A percentile compares a stretch with the other conserved stretches of the same genome.
Conservation (phyloP, 768 basidiomycete genomes). For the Cantharellus cinnabarinus region DNA sequence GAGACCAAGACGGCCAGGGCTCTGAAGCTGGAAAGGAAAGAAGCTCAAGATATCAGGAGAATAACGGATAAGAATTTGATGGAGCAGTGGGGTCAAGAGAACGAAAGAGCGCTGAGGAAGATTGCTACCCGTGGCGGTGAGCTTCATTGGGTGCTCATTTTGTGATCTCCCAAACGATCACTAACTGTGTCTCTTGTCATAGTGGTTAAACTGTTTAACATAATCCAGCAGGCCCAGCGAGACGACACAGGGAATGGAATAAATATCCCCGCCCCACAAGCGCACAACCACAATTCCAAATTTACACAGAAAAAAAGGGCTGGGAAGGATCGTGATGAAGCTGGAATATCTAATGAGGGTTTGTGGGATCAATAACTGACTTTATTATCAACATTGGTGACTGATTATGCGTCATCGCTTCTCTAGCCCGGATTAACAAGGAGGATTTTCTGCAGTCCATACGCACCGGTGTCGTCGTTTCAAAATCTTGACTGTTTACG, state of each 20-base stretch:
- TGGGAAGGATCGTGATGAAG: conserved; percentile 26
- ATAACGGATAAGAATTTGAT: conserved; percentile 11
- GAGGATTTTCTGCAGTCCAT: conserved; percentile 72
- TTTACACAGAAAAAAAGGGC: conserved; percentile 35
- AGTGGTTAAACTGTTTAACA: conserved; percentile 79
- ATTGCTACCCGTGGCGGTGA: conserved; percentile 13
- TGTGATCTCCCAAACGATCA: not conserved
- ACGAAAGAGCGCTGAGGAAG: conserved; percentile 13
- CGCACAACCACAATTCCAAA: conserved; percentile 22
- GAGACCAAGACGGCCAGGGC: conserved; percentile 49
- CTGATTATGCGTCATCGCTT: not conserved
- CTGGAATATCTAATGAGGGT: not conserved
- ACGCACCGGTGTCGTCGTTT: conserved; percentile 58
- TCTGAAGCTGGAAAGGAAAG: conserved; percentile 10
- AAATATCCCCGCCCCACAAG: conserved; percentile 29
- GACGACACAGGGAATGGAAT: conserved; percentile 32
- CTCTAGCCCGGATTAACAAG: conserved; percentile 36
- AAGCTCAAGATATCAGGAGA: conserved; percentile 12
- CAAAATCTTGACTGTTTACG: conserved; percentile 17
- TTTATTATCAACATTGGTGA: too few relatives aligned
- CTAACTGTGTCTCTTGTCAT: not conserved
- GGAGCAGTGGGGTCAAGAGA: conserved; percentile 14
- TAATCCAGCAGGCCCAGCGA: conserved; percentile 62
- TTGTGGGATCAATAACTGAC: too few relatives aligned
- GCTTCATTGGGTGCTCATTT: not conserved